Base-by-base conservation (phyloP, 2,329 filamentous ascomycete genomes). In the Colletotrichum plurivorum region DNA sequence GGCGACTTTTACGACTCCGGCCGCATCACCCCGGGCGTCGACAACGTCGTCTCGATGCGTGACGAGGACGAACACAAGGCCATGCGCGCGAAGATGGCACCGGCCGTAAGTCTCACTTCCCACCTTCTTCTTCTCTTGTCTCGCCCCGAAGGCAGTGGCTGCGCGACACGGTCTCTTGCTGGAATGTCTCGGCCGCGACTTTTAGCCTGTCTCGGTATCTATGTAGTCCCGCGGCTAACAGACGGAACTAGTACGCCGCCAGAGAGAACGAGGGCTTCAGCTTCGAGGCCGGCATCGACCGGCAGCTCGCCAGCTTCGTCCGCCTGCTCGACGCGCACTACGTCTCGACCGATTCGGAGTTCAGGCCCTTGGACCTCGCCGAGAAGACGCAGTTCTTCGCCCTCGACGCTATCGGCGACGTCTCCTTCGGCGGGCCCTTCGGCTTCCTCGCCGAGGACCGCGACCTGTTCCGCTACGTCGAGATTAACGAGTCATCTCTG, bases 391-490 rank as follows among this genome's bases (percentile, higher is more conserved):
- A 85, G 25, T 87, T 83, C 78, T 86, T 88, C 63, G 83, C 86
- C 1, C 76, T 89, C 0, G 87, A 89, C 64, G 84, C 86, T 2
- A 85, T 89, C 49, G 84, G 83, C 13, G 81, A 87, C 45, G 76
- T 89, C 22, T 84, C 84, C 0, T 83, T 88, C n/a, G 86, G 86
- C 7, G 74, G 81, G 13, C 73, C 85, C 0, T 88, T 88, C 69
- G 86, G 87, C 4, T 84, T 85, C 71, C 78, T 89, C 15, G 77
- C 78, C 22, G 78, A 82, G 7, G 85, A 89, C 68, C 74, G 79
- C 18, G 87, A 89, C 66, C 71, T 86, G 0, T 83, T 84, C 43
- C 74, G 75, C 36, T 82, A 87, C 71, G 79, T 86, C 56, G 75
- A 81, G 63, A 84, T 84, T 22, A 82, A 79, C 45, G 76, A 79